Evolutionary conservation across 164 flowering plant species (phyloP).

Genomic region (Piper betle): DNA sequence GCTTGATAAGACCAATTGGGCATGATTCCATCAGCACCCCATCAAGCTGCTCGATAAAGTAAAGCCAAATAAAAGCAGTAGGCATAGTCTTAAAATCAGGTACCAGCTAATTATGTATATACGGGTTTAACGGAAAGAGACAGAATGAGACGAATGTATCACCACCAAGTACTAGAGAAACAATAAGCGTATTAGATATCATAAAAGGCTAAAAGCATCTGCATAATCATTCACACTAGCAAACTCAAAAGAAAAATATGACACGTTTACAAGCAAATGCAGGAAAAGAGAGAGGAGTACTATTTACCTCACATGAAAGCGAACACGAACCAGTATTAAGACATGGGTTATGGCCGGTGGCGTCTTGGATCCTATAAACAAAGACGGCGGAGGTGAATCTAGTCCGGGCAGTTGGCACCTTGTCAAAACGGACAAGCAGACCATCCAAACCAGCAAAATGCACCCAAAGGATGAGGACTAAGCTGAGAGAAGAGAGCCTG

Average conservation of each 20-base stretch:
- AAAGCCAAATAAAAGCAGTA: not conserved
- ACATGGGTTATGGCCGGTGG: conserved; percentile 28
- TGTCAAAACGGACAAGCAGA: conserved; percentile 20
- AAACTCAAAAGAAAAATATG: not conserved
- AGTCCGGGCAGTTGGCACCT: conserved; percentile 26
- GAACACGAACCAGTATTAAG: conserved; percentile 20
- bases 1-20: conserved; percentile 16
- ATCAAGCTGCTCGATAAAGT: conserved; percentile 36
- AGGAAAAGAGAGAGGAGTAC: not conserved
- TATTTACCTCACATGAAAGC: conserved; percentile 33
- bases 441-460: conserved; percentile 20
- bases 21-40: conserved; percentile 28
- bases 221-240: too few species aligned
- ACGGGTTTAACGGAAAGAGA: not conserved
- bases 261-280: not conserved
- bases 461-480: conserved; percentile 8
- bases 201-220: too few species aligned
- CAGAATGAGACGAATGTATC: not conserved
- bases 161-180: not conserved
- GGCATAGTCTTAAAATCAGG: not conserved
- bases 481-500: conserved; percentile 6
- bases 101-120: too few species aligned
- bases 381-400: conserved; percentile 32
- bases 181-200: too few species aligned
- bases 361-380: conserved; percentile 18